Evolutionary conservation across 805 yeast species (phyloP).

Genomic region (Jamesozyma hellenica): DNA sequence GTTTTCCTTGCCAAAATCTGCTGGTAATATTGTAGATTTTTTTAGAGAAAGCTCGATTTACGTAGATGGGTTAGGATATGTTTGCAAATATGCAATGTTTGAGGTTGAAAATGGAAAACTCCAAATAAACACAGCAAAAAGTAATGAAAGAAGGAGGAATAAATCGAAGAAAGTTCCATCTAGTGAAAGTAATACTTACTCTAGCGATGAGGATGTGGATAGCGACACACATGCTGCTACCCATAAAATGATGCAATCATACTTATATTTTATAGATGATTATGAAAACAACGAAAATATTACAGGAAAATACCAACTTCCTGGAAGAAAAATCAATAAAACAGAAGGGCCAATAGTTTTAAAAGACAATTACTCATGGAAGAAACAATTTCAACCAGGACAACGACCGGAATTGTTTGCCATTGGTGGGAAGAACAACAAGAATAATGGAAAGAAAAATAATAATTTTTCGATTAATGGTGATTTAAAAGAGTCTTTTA

Average conservation of each 20-base stretch:
- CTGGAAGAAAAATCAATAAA: slow-evolving; percentile 6
- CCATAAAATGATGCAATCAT: slow-evolving; percentile 88
- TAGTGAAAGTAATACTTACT: background rate
- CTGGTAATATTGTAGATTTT: slow-evolving; percentile 77
- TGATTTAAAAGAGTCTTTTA: background rate
- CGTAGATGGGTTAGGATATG: slow-evolving; percentile 90
- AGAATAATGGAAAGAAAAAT: background rate
- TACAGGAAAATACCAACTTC: slow-evolving; percentile 26
- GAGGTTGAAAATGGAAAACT: slow-evolving; percentile 50
- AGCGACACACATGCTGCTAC: slow-evolving; percentile 30
- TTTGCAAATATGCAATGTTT: slow-evolving; percentile 90
- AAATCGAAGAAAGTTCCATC: background rate
- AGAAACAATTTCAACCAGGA: slow-evolving; percentile 27
- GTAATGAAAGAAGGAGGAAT: slow-evolving; percentile 5
- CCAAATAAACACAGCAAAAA: slow-evolving; percentile 13
- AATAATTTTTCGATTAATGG: background rate
- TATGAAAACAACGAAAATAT: slow-evolving; percentile 45
- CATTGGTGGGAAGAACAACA: slow-evolving; percentile 7
- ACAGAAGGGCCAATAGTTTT: background rate
- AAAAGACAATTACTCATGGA: slow-evolving; percentile 26
- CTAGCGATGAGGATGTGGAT: slow-evolving; percentile 9
- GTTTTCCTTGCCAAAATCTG: slow-evolving; percentile 63
- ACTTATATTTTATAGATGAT: slow-evolving; percentile 76
- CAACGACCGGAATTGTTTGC: slow-evolving; percentile 21
- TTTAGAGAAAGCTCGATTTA: slow-evolving; percentile 83